These are phyloP conservation scores for Nitzschia sp. DNA, from an alignment of 108 stramenopile genomes.

Conservation along the genomic window DNA sequence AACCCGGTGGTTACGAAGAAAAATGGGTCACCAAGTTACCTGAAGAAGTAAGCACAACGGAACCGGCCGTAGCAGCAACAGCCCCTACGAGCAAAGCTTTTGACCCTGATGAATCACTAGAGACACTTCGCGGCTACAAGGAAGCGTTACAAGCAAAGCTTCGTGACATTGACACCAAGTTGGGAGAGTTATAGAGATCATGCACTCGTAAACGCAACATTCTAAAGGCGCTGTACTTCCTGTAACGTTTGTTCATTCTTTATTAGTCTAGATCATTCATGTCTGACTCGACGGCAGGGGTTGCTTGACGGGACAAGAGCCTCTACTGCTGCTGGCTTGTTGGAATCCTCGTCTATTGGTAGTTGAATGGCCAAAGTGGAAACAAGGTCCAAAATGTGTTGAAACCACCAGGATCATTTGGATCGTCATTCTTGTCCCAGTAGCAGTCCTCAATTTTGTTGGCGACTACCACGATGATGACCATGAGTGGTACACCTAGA, in stretches of 20 bases:
- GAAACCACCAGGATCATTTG: conserved; percentile 43
- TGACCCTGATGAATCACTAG: conserved; percentile 29
- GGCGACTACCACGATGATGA: conserved; percentile 63
- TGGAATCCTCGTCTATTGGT: neutral
- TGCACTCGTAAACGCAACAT: neutral
- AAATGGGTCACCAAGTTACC: conserved; percentile 55
- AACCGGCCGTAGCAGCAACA: neutral
- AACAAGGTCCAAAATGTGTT: neutral
- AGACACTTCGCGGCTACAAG: conserved; percentile 24
- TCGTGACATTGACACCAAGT: conserved; percentile 14
- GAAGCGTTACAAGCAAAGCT: neutral
- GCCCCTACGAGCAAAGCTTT: neutral
- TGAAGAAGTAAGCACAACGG: conserved; percentile 9
- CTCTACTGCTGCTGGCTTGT: conserved; percentile 9
- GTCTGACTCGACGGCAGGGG: neutral
- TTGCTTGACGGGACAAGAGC: neutral
- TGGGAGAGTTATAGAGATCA: conserved; percentile 11
- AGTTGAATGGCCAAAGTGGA: neutral
- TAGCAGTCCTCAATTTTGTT: conserved; percentile 64
- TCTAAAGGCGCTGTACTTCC: no score
- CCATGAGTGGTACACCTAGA: conserved; percentile 51
- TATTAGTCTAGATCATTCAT: neutral
- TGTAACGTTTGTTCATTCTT: neutral
- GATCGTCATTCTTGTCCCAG: conserved; percentile 35
- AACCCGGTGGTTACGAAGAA: conserved; percentile 47